These are phyloP conservation scores for Plasmodium relictum DNA, from an alignment of 169 alveolate species.

Conservation along the genomic window DNA sequence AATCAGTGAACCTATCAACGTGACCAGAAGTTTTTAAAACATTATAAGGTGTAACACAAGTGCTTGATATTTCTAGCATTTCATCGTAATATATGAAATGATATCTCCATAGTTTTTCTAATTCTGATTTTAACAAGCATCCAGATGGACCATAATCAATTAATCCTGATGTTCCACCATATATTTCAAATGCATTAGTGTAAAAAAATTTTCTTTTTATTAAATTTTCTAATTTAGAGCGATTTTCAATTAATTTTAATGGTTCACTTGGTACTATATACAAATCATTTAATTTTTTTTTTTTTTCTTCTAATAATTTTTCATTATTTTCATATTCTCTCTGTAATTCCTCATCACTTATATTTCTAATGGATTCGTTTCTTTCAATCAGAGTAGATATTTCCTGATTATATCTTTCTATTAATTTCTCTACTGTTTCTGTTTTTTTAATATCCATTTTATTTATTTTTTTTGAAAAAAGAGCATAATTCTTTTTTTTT, in stretches of 20 bases:
- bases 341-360: conserved; percentile 27
- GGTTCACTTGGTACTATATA: conserved; percentile 18
- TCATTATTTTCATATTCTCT: conserved; percentile 25
- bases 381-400: conserved; percentile 50
- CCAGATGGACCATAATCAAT: conserved; percentile 98
- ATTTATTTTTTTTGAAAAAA: too few relatives aligned
- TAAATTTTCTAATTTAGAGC: conserved; percentile 90
- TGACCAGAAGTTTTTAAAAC: conserved; percentile 97
- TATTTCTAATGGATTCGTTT: conserved; percentile 23
- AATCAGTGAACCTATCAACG: conserved; percentile 98
- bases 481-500: neutral
- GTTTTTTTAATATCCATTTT: neutral
- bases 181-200: conserved; percentile 94
- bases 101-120: conserved; percentile 96
- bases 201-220: conserved; percentile 94
- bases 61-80: conserved; percentile 94
- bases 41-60: conserved; percentile 94
- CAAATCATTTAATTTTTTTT: conserved; percentile 48
- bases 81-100: conserved; percentile 97
- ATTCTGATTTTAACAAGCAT: conserved; percentile 95
- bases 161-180: conserved; percentile 98
- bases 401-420: conserved; percentile 41
- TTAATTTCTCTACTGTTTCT: conserved; percentile 22
- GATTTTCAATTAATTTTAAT: conserved; percentile 69
- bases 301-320: conserved; percentile 50